Percentiles rank a stretch among this genome's conserved stretches.
These are phyloP conservation scores for Boletus sp. DNA, from an alignment of 768 basidiomycete species.

Conservation along the genomic window DNA sequence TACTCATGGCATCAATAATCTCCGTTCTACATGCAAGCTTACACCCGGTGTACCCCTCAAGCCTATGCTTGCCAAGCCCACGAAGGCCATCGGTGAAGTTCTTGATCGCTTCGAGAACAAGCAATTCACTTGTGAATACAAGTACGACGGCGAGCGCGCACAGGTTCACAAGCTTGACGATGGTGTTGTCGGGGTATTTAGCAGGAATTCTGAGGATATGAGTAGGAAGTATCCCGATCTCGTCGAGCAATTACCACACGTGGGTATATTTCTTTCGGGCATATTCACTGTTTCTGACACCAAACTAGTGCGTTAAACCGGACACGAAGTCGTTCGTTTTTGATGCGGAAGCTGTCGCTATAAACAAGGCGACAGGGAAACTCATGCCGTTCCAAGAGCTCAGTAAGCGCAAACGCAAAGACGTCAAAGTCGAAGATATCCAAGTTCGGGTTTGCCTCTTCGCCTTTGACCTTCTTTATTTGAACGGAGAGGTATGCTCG, in stretches of 20 bases:
- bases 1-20: conserved; percentile 64
- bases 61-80: conserved; percentile 99
- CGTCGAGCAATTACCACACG: conserved; percentile 87
- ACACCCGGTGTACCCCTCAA: conserved; percentile 96
- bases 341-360: conserved; percentile 95
- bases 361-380: conserved; percentile 78
- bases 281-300: conserved; percentile 1
- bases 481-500: conserved; percentile 83
- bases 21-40: conserved; percentile 78
- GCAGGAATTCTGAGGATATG: conserved; percentile 98
- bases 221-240: conserved; percentile 98
- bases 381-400: conserved; percentile 98
- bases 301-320: conserved; percentile 74
- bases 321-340: conserved; percentile 87
- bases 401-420: conserved; percentile 91
- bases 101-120: conserved; percentile 95
- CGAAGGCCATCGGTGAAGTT: conserved; percentile 97
- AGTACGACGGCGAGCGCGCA: conserved; percentile 98
- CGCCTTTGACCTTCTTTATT: conserved; percentile 92
- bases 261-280: conserved; percentile 30
- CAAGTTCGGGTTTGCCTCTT: conserved; percentile 95
- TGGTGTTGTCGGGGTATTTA: conserved; percentile 88
- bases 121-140: conserved; percentile 97
- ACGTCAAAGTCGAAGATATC: conserved; percentile 97
- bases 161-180: conserved; percentile 86